Evolutionary conservation across 768 basidiomycete species (phyloP).

Genomic region (Auriscalpium microsporum): DNA sequence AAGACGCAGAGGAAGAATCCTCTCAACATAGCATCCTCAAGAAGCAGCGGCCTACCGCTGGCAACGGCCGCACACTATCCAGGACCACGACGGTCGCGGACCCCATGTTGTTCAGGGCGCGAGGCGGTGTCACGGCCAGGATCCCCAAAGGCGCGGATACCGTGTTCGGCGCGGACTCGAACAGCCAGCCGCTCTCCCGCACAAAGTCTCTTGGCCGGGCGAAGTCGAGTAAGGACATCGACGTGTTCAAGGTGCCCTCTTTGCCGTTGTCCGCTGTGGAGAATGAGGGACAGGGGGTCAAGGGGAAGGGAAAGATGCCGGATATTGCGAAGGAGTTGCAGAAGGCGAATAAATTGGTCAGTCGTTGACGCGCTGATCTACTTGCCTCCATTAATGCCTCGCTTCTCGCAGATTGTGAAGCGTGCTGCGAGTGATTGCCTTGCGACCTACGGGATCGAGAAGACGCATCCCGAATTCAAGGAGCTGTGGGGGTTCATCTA

Average conservation of each 20-base stretch:
- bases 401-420: conserved; percentile 30
- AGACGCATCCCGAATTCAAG: conserved; percentile 16
- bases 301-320: conserved; percentile 23
- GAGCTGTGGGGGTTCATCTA: conserved; percentile 16
- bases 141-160: conserved; percentile 23
- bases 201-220: conserved; percentile 7
- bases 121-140: conserved; percentile 25
- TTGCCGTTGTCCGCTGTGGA: not conserved
- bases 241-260: conserved; percentile 14
- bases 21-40: conserved; percentile 7
- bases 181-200: conserved; percentile 9
- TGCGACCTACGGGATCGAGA: conserved; percentile 10
- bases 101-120: not conserved
- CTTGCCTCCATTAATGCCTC: not conserved
- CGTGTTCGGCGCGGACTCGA: conserved; percentile 10
- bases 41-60: conserved; percentile 17
- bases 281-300: conserved; percentile 10
- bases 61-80: not conserved
- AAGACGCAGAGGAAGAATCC: not conserved
- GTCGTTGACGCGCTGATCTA: conserved; percentile 10
- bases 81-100: not conserved
- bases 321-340: conserved; percentile 37
- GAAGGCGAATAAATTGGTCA: conserved; percentile 54
- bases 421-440: conserved; percentile 25
- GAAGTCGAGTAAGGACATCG: conserved; percentile 2